A percentile compares a stretch with the other conserved stretches of the same genome.
Evolutionary conservation across 306 rosid genomes (phyloP).

Genomic region (Begonia masoniana): DNA sequence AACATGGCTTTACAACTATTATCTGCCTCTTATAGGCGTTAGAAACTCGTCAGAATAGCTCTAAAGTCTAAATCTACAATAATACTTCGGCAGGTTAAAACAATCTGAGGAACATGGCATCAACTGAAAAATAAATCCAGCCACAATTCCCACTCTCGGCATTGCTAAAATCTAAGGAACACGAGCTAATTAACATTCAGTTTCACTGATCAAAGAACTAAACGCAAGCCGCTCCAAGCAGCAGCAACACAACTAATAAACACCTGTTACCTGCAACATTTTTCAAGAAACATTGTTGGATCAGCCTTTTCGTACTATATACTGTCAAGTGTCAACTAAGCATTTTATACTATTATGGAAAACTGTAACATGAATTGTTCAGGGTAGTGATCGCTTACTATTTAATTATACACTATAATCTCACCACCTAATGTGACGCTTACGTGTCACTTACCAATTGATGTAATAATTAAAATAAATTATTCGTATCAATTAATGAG

Average conservation of each 20-base stretch:
- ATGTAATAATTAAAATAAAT: too few relatives aligned
- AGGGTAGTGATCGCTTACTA: too few relatives aligned
- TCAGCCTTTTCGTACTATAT: too few relatives aligned
- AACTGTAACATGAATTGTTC: too few relatives aligned
- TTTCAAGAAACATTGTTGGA: too few relatives aligned
- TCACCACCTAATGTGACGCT: too few relatives aligned
- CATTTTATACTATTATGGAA: too few relatives aligned
- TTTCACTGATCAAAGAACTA: constrained; percentile 21
- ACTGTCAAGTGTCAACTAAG: too few relatives aligned
- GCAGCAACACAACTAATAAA: constrained; percentile 14
- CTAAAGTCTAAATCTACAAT: constrained; percentile 42
- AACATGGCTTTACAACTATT: constrained; percentile 28
- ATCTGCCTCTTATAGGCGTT: constrained; percentile 37
- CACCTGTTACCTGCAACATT: constrained; percentile 23
- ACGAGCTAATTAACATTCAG: constrained; percentile 6
- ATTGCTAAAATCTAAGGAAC: constrained; percentile 15
- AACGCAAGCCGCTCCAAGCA: constrained; percentile 22
- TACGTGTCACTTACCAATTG: too few relatives aligned
- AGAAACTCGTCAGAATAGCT: constrained; percentile 36
- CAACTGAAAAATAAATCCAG: constrained; percentile 25
- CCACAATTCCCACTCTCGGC: constrained; percentile 23
- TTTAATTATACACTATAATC: too few relatives aligned
- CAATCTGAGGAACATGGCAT: constrained; percentile 18
- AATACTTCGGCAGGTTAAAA: constrained; percentile 37
- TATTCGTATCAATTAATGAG: too few relatives aligned